phyloP scores from a whole-genome alignment of 2,329 filamentous ascomycete genomes.

The Fusarium austroafricanum region DNA sequence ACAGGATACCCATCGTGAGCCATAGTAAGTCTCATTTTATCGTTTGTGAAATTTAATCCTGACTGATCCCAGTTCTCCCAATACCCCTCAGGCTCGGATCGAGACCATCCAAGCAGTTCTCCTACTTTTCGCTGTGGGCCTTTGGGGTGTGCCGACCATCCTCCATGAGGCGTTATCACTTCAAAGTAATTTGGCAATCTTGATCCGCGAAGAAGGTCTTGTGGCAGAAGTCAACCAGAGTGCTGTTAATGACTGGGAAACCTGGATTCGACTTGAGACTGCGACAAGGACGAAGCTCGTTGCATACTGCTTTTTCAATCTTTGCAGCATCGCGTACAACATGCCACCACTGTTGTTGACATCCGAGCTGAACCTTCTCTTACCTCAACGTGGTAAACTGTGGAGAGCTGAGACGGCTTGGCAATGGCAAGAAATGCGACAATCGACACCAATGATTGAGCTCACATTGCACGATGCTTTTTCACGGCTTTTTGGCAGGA shows the following conservation, averaged over 20 bases:
- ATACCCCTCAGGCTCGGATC: conserved; percentile 68
- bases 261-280: conserved; percentile 69
- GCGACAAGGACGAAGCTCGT: conserved; percentile 69
- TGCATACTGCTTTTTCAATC: conserved; percentile 71
- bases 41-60: not conserved
- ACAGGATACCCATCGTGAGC: conserved; percentile 69
- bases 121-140: conserved; percentile 68
- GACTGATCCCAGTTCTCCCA: conserved; percentile 60
- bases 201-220: conserved; percentile 70
- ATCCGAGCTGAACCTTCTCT: conserved; percentile 66
- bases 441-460: conserved; percentile 62
- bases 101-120: conserved; percentile 75
- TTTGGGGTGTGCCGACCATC: conserved; percentile 71
- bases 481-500: conserved; percentile 64
- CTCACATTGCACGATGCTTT: conserved; percentile 69
- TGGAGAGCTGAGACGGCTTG: conserved; percentile 69
- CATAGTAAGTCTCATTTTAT: conserved; percentile 60
- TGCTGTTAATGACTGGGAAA: conserved; percentile 64
- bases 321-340: conserved; percentile 72
- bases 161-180: conserved; percentile 69
- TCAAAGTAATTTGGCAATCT: conserved; percentile 67
- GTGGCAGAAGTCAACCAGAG: conserved; percentile 61
- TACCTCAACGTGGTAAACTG: conserved; percentile 66
- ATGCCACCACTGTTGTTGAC: conserved; percentile 69
- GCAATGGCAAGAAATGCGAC: conserved; percentile 70